Percentiles rank a stretch among this genome's conserved stretches.
Evolutionary conservation across 129 eudicot genomes (phyloP).

Genomic region (Flaveria linearis): DNA sequence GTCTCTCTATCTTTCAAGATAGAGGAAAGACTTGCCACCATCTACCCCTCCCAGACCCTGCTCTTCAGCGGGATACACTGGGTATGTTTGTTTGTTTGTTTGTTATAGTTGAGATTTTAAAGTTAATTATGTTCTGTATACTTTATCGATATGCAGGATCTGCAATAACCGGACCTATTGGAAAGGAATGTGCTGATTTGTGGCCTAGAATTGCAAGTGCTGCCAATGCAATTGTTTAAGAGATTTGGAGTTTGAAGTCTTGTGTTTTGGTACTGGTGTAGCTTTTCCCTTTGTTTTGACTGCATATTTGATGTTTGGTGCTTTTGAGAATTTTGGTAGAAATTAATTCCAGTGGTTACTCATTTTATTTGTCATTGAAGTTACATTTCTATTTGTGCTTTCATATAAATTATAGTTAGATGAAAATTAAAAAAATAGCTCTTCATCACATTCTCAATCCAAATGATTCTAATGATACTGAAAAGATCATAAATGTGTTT

Average conservation of each 20-base stretch:
- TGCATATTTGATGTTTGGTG: not conserved
- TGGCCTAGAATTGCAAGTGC: conserved; percentile 96
- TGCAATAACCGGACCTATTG: conserved; percentile 90
- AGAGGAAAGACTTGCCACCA: too few species aligned
- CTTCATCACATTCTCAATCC: too few species aligned
- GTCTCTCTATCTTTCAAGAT: too few species aligned
- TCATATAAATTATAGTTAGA: too few species aligned
- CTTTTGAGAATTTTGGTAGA: conserved; percentile 23
- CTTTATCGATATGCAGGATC: conserved; percentile 48
- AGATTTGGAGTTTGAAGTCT: not conserved
- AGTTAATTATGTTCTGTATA: not conserved
- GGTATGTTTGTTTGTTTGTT: too few species aligned
- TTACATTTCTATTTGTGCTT: not conserved
- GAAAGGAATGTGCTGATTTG: conserved; percentile 89
- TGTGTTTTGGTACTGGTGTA: not conserved
- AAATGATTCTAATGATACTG: too few species aligned
- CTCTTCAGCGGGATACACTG: too few species aligned
- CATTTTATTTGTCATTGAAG: not conserved
- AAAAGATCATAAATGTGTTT: too few species aligned
- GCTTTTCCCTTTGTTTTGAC: conserved; percentile 17
- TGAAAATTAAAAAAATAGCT: too few species aligned
- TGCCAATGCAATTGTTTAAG: conserved; percentile 81
- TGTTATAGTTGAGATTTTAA: too few species aligned
- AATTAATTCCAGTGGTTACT: not conserved
- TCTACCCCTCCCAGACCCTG: too few species aligned